Percentiles rank a stretch among this genome's conserved stretches.
These are phyloP conservation scores for Xylaria longipes DNA, from an alignment of 495 filamentous ascomycete genomes.

Conservation along the genomic window DNA sequence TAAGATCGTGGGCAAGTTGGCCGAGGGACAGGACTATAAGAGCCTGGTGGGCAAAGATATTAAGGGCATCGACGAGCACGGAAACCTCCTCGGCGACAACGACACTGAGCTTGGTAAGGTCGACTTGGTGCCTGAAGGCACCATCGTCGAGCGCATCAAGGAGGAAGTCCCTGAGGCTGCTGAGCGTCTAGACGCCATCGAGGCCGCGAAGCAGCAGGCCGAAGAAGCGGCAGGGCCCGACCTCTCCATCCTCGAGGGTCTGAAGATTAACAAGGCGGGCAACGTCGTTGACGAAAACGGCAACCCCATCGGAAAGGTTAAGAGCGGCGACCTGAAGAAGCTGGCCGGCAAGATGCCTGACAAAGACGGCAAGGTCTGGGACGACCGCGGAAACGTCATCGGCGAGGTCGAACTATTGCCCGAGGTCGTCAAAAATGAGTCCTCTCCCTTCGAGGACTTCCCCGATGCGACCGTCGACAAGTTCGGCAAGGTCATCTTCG, in stretches of 20 bases:
- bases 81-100: slow-evolving; percentile 79
- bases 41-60: slow-evolving; percentile 72
- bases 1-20: slow-evolving; percentile 72
- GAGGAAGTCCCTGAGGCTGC: slow-evolving; percentile 59
- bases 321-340: slow-evolving; percentile 70
- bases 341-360: slow-evolving; percentile 72
- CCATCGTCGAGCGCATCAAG: slow-evolving; percentile 65
- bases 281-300: slow-evolving; percentile 74
- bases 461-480: slow-evolving; percentile 71
- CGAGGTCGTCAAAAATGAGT: slow-evolving; percentile 63
- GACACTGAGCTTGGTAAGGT: slow-evolving; percentile 81
- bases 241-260: slow-evolving; percentile 68
- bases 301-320: slow-evolving; percentile 71
- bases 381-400: slow-evolving; percentile 72
- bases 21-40: slow-evolving; percentile 71
- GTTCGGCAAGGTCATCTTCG: slow-evolving; percentile 74
- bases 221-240: slow-evolving; percentile 55
- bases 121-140: slow-evolving; percentile 74
- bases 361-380: slow-evolving; percentile 76
- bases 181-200: slow-evolving; percentile 41
- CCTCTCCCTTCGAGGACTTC: slow-evolving; percentile 78
- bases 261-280: slow-evolving; percentile 78
- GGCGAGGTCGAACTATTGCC: slow-evolving; percentile 78
- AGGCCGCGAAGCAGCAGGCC: slow-evolving; percentile 68
- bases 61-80: slow-evolving; percentile 81